A percentile compares a stretch with the other conserved stretches of the same genome.
Evolutionary conservation across 345 rosid genomes (phyloP).

Genomic region (Bretschneidera sinensis): DNA sequence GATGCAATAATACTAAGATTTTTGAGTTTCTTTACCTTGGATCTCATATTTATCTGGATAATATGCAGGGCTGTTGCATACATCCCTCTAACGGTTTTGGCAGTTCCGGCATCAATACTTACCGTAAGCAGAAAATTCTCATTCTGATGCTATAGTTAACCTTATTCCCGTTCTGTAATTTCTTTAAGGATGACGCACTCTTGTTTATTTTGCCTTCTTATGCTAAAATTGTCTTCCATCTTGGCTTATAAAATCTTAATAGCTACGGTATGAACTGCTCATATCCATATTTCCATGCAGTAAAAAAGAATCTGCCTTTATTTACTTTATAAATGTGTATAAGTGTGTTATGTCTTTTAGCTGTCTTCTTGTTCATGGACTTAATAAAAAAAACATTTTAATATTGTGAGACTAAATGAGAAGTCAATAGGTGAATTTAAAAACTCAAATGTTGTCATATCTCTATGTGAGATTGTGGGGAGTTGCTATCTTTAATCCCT

Average conservation of each 20-base stretch:
- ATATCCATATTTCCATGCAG: too few relatives aligned
- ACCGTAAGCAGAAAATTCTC: constrained; percentile 52
- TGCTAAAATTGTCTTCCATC: too few relatives aligned
- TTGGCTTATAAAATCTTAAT: too few relatives aligned
- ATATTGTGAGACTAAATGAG: too few relatives aligned
- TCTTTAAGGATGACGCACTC: neutral
- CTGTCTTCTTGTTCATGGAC: too few relatives aligned
- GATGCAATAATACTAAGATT: neutral
- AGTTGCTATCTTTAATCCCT: neutral
- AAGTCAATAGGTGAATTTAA: too few relatives aligned
- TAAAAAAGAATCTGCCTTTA: too few relatives aligned
- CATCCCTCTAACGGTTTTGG: constrained; percentile 90
- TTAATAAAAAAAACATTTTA: too few relatives aligned
- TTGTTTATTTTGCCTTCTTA: neutral
- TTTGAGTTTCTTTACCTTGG: neutral
- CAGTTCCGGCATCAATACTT: constrained; percentile 98
- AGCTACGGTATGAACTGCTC: too few relatives aligned
- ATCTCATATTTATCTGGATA: constrained; percentile 5
- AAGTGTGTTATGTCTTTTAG: too few relatives aligned
- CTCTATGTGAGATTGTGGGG: neutral
- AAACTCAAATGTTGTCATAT: neutral
- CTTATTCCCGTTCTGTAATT: neutral
- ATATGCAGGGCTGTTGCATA: constrained; percentile 84
- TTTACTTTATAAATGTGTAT: too few relatives aligned
- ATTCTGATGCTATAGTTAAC: constrained; percentile 6